Conservation (phyloP, 805 yeast species). For the Schwanniomyces pseudopolymorphus region DNA sequence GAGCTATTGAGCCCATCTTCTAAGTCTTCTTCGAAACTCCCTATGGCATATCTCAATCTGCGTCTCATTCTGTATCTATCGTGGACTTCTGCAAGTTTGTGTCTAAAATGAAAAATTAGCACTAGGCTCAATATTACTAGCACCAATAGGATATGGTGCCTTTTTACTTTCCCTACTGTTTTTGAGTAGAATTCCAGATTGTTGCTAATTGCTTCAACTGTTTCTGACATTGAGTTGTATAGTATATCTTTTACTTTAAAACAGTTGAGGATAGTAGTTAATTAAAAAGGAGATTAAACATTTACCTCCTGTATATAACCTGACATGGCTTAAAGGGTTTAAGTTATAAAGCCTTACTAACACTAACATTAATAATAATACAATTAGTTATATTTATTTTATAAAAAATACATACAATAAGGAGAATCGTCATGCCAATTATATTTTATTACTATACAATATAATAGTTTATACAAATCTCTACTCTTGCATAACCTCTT, state of each 20-base stretch:
- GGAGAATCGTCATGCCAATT: background rate
- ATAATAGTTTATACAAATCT: background rate
- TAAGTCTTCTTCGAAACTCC: slow-evolving; percentile 42
- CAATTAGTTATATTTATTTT: background rate
- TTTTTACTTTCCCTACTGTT: slow-evolving; percentile 7
- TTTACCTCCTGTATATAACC: background rate
- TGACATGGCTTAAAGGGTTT: no score
- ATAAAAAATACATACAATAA: no score
- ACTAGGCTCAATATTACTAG: slow-evolving; percentile 11
- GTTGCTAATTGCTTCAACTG: background rate
- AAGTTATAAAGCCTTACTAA: no score
- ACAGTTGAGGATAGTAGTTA: background rate
- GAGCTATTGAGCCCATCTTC: slow-evolving; percentile 48
- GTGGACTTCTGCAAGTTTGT: slow-evolving; percentile 23
- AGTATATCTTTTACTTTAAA: background rate
- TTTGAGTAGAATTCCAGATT: background rate
- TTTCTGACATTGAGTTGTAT: background rate
- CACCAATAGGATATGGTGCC: slow-evolving; percentile 14
- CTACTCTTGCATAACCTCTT: background rate
- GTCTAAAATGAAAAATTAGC: slow-evolving; percentile 31
- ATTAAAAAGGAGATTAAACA: background rate
- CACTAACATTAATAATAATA: no score
- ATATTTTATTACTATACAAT: background rate
- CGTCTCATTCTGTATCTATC: slow-evolving; percentile 28
- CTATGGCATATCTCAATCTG: slow-evolving; percentile 15